These are phyloP conservation scores for Phytophthora lateralis DNA, from an alignment of 352 stramenopile genomes.

Conservation along the genomic window DNA sequence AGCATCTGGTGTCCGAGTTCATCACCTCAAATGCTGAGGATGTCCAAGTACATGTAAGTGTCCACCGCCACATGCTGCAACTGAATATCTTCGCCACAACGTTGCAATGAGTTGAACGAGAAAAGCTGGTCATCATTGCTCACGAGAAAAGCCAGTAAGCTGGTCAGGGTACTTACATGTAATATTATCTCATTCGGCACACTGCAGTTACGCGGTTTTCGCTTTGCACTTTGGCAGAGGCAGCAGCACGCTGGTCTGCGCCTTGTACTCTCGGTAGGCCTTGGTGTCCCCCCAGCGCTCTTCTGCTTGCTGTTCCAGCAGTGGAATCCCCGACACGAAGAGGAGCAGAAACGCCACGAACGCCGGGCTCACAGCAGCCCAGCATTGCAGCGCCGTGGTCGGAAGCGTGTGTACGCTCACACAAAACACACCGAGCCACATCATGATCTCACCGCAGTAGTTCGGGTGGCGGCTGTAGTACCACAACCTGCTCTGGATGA, in stretches of 20 bases:
- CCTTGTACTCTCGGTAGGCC: constrained; percentile 77
- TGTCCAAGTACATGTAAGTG: too few species aligned
- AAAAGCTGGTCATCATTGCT: too few species aligned
- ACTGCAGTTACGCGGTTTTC: background rate
- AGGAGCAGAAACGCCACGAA: constrained; percentile 76
- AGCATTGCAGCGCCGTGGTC: constrained; percentile 26
- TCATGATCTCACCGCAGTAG: constrained; percentile 91
- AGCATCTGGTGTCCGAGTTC: too few species aligned
- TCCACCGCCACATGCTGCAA: too few species aligned
- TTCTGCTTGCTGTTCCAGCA: constrained; percentile 73
- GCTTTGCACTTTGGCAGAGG: constrained; percentile 15
- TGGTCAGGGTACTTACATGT: too few species aligned
- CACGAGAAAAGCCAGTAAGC: too few species aligned
- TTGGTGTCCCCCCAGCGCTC: constrained; percentile 64
- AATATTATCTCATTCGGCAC: too few species aligned
- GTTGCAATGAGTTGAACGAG: too few species aligned
- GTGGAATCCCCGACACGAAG: constrained; percentile 66
- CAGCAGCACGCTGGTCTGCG: constrained; percentile 59
- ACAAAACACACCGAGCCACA: constrained; percentile 79
- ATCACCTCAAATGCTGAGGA: too few species aligned
- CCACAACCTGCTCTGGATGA: constrained; percentile 84
- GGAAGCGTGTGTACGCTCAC: constrained; percentile 45
- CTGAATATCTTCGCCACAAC: too few species aligned
- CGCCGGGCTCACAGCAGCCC: constrained; percentile 51
- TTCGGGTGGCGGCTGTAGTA: constrained; percentile 90